A percentile compares a stretch with the other conserved stretches of the same genome.
Conservation (phyloP, 116 monocot genomes). For the Trichopus zeylanicus region DNA sequence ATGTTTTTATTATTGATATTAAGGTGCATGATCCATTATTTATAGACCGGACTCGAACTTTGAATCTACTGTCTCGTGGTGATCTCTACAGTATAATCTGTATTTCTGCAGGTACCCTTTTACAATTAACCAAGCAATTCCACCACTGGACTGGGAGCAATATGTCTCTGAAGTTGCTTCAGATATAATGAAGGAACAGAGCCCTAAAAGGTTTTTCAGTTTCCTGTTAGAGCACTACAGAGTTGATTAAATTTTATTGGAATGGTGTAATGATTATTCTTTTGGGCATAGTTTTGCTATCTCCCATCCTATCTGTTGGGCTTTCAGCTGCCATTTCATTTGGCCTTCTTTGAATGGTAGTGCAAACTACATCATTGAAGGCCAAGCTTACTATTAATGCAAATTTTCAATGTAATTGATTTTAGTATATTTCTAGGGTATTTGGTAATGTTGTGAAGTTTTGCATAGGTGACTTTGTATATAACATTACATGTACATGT, state of each 20-base stretch:
- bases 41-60: neutral
- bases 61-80: neutral
- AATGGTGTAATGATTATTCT: neutral
- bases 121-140: conserved; percentile 61
- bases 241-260: neutral
- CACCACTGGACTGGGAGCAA: conserved; percentile 95
- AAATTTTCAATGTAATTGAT: too few species aligned
- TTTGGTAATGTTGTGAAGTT: neutral
- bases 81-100: neutral
- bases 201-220: conserved; percentile 76
- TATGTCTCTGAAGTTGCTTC: conserved; percentile 91
- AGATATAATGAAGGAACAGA: conserved; percentile 97
- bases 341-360: neutral
- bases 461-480: neutral
- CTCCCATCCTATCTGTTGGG: neutral
- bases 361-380: neutral
- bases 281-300: neutral
- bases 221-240: too few species aligned
- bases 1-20: neutral
- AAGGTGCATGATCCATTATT: conserved; percentile 1
- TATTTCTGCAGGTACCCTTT: conserved; percentile 72
- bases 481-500: conserved; percentile 6
- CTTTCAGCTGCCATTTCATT: neutral
- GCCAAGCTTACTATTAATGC: too few species aligned
- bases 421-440: neutral